These are phyloP conservation scores for Arabidopsis suecica DNA, from an alignment of 345 rosid genomes.

Conservation along the genomic window DNA sequence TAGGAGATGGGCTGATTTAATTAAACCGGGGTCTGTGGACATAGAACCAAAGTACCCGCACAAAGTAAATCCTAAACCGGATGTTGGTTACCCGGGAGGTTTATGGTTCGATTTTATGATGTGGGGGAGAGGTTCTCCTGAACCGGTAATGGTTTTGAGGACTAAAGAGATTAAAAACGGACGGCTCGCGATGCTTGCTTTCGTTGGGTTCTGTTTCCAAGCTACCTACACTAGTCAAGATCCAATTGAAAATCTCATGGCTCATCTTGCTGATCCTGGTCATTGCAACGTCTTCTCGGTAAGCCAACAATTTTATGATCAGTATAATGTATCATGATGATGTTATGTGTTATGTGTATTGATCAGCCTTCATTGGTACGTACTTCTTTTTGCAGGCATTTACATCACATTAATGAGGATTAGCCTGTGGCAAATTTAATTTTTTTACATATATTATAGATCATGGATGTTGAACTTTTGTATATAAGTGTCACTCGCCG, in stretches of 20 bases:
- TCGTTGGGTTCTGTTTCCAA: constrained; percentile 87
- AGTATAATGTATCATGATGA: not conserved
- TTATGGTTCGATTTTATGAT: constrained; percentile 85
- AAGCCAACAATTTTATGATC: constrained; percentile 18
- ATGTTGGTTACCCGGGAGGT: constrained; percentile 92
- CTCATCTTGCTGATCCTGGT: constrained; percentile 97
- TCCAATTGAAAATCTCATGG: constrained; percentile 77
- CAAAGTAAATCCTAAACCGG: constrained; percentile 73
- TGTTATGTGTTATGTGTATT: constrained; percentile 3
- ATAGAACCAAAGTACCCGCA: constrained; percentile 69
- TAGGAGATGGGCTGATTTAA: constrained; percentile 89
- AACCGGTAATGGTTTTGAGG: constrained; percentile 92
- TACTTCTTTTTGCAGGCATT: constrained; percentile 62
- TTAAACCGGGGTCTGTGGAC: constrained; percentile 83
- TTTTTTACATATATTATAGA: not conserved
- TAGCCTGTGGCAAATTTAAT: not conserved
- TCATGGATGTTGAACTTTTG: constrained; percentile 12
- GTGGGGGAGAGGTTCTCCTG: constrained; percentile 98
- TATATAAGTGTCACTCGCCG: constrained; percentile 5
- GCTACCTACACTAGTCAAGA: constrained; percentile 74
- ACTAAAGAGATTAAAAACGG: constrained; percentile 96
- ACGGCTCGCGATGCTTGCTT: constrained; percentile 92
- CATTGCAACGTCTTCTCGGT: constrained; percentile 92
- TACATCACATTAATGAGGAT: constrained; percentile 49
- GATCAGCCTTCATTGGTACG: not conserved